A percentile compares a stretch with the other conserved stretches of the same genome.
phyloP scores from a whole-genome alignment of 805 yeast species.

The Torulaspora franciscae region DNA sequence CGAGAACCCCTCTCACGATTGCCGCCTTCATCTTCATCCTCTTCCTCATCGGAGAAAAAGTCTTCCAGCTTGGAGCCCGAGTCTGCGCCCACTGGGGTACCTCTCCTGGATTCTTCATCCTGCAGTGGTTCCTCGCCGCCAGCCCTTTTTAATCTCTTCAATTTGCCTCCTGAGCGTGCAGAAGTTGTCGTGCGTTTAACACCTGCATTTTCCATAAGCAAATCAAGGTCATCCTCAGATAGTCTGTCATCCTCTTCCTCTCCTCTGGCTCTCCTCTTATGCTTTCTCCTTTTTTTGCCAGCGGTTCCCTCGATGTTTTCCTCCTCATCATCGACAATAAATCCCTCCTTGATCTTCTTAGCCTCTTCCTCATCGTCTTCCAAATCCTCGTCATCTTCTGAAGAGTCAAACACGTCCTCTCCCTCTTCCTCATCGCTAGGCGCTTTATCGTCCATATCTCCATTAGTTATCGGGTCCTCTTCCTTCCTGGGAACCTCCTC shows the following conservation, averaged over 20 bases:
- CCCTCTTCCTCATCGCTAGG: slow-evolving; percentile 44
- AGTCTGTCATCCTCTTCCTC: slow-evolving; percentile 57
- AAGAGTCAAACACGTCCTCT: slow-evolving; percentile 58
- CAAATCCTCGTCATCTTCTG: slow-evolving; percentile 82
- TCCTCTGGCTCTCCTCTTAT: slow-evolving; percentile 41
- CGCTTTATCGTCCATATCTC: slow-evolving; percentile 37
- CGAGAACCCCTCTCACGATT: slow-evolving; percentile 18
- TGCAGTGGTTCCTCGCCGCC: slow-evolving; percentile 39
- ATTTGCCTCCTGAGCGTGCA: slow-evolving; percentile 37
- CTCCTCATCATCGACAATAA: slow-evolving; percentile 88
- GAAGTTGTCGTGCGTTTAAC: slow-evolving; percentile 44
- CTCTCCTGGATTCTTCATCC: slow-evolving; percentile 17
- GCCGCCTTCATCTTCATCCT: slow-evolving; percentile 26
- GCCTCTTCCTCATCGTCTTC: slow-evolving; percentile 91
- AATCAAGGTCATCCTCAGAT: slow-evolving; percentile 93
- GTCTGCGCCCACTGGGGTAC: slow-evolving; percentile 13
- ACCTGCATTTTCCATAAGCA: slow-evolving; percentile 86
- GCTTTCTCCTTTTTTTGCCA: slow-evolving; percentile 37
- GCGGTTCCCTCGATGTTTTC: slow-evolving; percentile 37
- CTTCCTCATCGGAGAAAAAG: slow-evolving; percentile 42
- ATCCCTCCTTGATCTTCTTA: slow-evolving; percentile 78
- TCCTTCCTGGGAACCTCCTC: slow-evolving; percentile 13
- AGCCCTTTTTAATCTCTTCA: slow-evolving; percentile 82
- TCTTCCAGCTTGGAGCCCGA: slow-evolving; percentile 35
- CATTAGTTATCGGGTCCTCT: slow-evolving; percentile 36